Base-by-base conservation (phyloP, 2,329 filamentous ascomycete species). In the Tolypocladium pustulatum region DNA sequence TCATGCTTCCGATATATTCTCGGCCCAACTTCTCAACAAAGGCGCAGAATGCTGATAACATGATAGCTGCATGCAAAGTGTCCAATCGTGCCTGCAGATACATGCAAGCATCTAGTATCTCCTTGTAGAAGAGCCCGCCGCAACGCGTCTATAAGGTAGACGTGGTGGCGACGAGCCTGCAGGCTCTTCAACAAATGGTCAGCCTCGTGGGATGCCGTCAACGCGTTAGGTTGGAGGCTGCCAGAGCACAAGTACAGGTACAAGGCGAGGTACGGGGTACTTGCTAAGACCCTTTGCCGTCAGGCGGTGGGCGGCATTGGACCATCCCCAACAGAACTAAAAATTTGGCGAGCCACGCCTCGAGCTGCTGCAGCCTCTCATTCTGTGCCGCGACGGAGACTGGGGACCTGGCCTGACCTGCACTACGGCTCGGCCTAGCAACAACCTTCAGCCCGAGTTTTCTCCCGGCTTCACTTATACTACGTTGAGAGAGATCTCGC, bases 291-390 rank as follows among this genome's bases (percentile, higher is more conserved):
- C 40, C 25, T n/a, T 32, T 52, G 49, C 49, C 27, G 27, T 51
- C 46, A 51, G 46, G 49, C 30, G 32, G 38, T n/a, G 32, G 25
- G 37, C 51, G 34, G 61, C 60, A 65, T 61, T 64, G 61, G 64
- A 55, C 61, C 63, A 69, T 74, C 74, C 74, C 74, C 73, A 77
- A 75, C 70, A 75, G 70, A 73, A 72, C 72, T 71, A 71, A 73
- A 74, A 66, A 64, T 60, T 64, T 65, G 63, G 63, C 61, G 62
- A 62, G 62, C 60, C 60, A 54, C 22, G 32, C 54, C 27, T 52
- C 17, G 17, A 32, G 49, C 49, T 2, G 34, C 49, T 58, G 56
- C 56, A 46, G 20, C 49, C 49, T 62, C n/a, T n/a, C n/a, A n/a
- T n/a, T n/a, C 62, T 61, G 58, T 63, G 62, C 66, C 64, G 61